Percentiles rank a stretch among this genome's conserved stretches.
phyloP scores from a whole-genome alignment of 2,329 filamentous ascomycete genomes.

The Talaromyces sp. region DNA sequence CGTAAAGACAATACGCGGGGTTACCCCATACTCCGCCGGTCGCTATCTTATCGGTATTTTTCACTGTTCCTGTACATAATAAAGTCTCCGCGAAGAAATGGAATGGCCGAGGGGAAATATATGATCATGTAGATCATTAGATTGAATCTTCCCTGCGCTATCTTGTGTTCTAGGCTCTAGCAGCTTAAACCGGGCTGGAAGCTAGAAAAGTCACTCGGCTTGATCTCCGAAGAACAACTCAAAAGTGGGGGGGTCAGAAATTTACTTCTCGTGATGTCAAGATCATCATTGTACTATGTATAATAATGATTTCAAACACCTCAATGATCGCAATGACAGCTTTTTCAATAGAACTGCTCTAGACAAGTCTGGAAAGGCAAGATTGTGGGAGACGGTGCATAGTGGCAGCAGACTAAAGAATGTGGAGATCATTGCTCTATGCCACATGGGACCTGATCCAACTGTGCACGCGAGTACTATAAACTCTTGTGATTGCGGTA shows the following conservation, averaged over 20 bases:
- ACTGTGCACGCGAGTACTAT: not conserved
- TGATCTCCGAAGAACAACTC: slow-evolving; percentile 1
- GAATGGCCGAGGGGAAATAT: not conserved
- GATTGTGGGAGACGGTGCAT: not conserved
- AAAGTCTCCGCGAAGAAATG: not conserved
- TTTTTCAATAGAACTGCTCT: not conserved
- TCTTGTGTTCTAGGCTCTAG: not conserved
- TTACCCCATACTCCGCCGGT: slow-evolving; percentile 4
- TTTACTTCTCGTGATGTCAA: not conserved
- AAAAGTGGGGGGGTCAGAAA: not conserved
- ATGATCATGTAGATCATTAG: no score
- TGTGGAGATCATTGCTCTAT: not conserved
- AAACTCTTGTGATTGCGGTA: not conserved
- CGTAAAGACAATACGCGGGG: not conserved
- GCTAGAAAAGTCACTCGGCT: not conserved
- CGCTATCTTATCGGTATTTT: not conserved
- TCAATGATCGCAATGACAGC: no score
- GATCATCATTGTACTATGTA: not conserved
- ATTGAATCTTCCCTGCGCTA: not conserved
- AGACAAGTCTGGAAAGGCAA: not conserved
- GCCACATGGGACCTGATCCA: not conserved
- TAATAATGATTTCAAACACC: no score
- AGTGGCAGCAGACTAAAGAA: not conserved
- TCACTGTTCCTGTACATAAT: not conserved
- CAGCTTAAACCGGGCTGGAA: not conserved